Conservation (phyloP, 2,329 filamentous ascomycete species). For the Arthrinium phaeospermum region DNA sequence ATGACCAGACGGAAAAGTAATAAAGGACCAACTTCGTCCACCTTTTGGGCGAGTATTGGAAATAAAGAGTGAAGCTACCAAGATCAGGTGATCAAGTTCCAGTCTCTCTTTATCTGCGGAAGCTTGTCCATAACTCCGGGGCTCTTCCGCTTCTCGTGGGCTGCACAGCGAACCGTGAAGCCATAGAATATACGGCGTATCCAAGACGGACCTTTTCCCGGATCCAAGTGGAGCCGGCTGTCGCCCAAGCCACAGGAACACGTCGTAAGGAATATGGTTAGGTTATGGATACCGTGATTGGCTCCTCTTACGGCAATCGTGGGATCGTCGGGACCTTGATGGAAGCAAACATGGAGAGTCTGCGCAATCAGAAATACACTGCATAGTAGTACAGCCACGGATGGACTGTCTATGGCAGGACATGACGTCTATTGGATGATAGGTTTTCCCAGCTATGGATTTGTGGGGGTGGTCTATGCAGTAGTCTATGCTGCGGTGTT, state of each 20-base stretch:
- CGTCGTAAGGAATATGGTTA: background rate
- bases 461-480: background rate
- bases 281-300: background rate
- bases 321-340: background rate
- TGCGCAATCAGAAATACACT: background rate
- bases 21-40: background rate
- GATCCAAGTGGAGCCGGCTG: background rate
- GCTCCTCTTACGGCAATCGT: background rate
- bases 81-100: background rate
- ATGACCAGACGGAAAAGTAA: no score
- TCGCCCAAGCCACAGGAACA: background rate
- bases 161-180: background rate
- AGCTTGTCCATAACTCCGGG: background rate
- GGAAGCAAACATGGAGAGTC: background rate
- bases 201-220: background rate
- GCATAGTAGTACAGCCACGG: background rate
- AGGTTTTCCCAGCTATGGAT: background rate
- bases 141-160: background rate
- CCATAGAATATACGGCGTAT: background rate
- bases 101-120: background rate
- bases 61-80: background rate
- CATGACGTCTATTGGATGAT: background rate
- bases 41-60: background rate
- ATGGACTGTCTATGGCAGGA: no score
- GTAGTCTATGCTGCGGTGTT: background rate